phyloP scores from a whole-genome alignment of 192 early-diverging fungal species.

The Gonapodya prolifera region DNA sequence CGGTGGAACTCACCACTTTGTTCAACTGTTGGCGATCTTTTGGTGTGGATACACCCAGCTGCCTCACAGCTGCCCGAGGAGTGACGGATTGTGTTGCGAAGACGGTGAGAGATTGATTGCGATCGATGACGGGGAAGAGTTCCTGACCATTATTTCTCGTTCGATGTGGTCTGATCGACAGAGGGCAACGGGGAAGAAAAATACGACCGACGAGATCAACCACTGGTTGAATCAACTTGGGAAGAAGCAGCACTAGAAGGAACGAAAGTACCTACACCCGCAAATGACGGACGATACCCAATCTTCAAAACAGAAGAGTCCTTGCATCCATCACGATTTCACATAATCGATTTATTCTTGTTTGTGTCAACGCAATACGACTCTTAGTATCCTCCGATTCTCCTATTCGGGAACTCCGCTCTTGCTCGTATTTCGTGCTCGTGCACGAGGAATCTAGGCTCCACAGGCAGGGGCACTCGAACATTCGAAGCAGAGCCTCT shows the following conservation, averaged over 20 bases:
- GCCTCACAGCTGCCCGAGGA: not conserved
- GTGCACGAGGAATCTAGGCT: too few species aligned
- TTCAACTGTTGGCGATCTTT: slow-evolving; percentile 3
- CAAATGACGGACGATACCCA: not conserved
- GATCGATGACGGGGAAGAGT: too few species aligned
- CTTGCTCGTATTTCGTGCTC: too few species aligned
- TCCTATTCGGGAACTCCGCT: too few species aligned
- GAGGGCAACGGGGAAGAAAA: not conserved
- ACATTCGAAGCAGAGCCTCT: too few species aligned
- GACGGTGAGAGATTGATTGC: not conserved
- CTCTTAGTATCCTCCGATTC: too few species aligned
- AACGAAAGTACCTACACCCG: not conserved
- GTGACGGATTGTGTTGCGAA: not conserved
- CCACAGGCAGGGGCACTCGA: too few species aligned
- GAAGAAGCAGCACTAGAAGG: not conserved
- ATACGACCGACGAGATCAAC: not conserved
- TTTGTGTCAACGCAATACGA: too few species aligned
- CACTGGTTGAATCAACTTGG: not conserved
- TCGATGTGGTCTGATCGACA: not conserved
- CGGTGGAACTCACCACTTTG: not conserved
- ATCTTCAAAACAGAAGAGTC: not conserved
- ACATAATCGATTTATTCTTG: too few species aligned
- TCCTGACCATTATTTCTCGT: too few species aligned
- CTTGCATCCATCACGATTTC: too few species aligned
- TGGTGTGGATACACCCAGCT: not conserved